Conservation (phyloP, 2,329 filamentous ascomycete genomes). For the Pseudocercospora fijiensis region DNA sequence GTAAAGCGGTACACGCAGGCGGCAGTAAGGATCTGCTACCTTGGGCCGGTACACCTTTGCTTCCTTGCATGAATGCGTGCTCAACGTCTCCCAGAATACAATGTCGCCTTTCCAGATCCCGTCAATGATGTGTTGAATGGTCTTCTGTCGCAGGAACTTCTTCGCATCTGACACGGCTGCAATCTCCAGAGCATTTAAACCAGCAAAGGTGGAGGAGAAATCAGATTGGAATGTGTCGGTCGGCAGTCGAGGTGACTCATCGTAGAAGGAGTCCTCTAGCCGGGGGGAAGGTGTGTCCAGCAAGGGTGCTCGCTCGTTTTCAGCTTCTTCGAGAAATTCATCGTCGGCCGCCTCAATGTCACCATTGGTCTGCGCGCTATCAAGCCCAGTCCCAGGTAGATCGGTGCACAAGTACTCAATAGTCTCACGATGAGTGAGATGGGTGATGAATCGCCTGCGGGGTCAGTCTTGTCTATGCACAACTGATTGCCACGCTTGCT, state of each 20-base stretch:
- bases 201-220: conserved; percentile 66
- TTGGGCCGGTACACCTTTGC: conserved; percentile 70
- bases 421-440: conserved; percentile 68
- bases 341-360: conserved; percentile 23
- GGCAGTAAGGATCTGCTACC: conserved; percentile 69
- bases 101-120: conserved; percentile 86
- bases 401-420: conserved; percentile 74
- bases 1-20: conserved; percentile 77
- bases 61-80: conserved; percentile 69
- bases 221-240: conserved; percentile 20
- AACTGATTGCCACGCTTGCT: background rate
- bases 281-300: conserved; percentile 20
- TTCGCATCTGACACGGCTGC: conserved; percentile 79
- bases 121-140: conserved; percentile 79
- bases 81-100: conserved; percentile 81
- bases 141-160: conserved; percentile 75
- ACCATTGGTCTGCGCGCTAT: conserved; percentile 22
- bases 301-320: conserved; percentile 27
- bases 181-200: conserved; percentile 83
- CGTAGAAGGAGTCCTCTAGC: conserved; percentile 30
- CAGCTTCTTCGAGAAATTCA: conserved; percentile 15
- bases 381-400: conserved; percentile 49
- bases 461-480: background rate
- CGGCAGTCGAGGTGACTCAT: conserved; percentile 24
- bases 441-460: conserved; percentile 63